phyloP scores from a whole-genome alignment of 202 grass and related monocot genomes.

The Zoysia matrella region DNA sequence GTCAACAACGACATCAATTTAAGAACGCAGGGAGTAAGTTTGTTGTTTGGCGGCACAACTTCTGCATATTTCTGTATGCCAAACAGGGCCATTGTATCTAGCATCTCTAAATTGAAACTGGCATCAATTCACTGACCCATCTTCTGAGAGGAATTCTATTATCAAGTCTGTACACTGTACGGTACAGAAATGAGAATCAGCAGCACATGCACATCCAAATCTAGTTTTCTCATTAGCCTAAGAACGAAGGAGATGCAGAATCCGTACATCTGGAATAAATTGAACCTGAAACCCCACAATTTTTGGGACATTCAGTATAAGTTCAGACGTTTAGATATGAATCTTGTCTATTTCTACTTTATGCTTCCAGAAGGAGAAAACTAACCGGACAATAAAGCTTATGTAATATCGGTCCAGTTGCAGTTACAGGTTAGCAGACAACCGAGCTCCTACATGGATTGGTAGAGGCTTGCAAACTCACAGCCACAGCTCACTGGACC shows the following conservation, averaged over 20 bases:
- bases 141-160: neutral
- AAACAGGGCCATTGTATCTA: neutral
- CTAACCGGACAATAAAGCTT: neutral
- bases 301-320: neutral
- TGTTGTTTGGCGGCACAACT: no score
- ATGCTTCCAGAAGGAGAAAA: constrained; percentile 6
- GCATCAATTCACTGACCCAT: neutral
- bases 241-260: neutral
- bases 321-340: neutral
- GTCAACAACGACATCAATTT: no score
- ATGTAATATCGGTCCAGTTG: constrained; percentile 7
- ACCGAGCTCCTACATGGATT: neutral
- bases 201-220: neutral
- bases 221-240: constrained; percentile 4
- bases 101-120: neutral
- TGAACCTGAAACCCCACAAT: constrained; percentile 1
- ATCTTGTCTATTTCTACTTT: constrained; percentile 29
- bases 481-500: neutral
- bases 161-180: neutral
- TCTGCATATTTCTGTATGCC: no score
- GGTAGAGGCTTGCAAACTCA: constrained; percentile 10
- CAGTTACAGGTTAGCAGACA: constrained; percentile 5
- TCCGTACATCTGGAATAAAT: neutral
- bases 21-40: no score
- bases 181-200: constrained; percentile 1